phyloP scores from a whole-genome alignment of 768 basidiomycete genomes.

The Tricholoma saponaceum region DNA sequence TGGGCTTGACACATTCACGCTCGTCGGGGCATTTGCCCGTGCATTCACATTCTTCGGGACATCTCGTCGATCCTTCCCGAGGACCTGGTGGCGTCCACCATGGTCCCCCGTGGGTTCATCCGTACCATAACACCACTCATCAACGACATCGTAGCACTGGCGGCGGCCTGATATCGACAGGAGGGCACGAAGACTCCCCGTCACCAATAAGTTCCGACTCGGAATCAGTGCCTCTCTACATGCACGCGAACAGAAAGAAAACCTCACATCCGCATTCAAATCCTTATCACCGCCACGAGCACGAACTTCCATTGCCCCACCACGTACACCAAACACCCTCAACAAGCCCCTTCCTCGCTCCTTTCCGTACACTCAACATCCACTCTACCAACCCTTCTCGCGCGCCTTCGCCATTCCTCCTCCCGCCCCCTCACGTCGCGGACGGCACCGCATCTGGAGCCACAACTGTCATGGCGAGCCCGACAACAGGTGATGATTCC shows the following conservation, averaged over 20 bases:
- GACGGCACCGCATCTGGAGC: slow-evolving; percentile 9
- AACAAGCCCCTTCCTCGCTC: slow-evolving; percentile 78
- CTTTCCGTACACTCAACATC: slow-evolving; percentile 69
- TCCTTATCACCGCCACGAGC: slow-evolving; percentile 11
- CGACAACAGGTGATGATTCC: slow-evolving; percentile 20
- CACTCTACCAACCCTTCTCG: slow-evolving; percentile 67
- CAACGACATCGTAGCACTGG: slow-evolving; percentile 24
- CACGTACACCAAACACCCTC: slow-evolving; percentile 49
- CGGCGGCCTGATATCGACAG: slow-evolving; percentile 5
- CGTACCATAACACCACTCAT: slow-evolving; percentile 39
- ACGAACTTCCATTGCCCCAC: slow-evolving; percentile 21
- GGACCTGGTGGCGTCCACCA: slow-evolving; percentile 24
- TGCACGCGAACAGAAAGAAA: slow-evolving; percentile 12
- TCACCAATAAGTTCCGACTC: slow-evolving; percentile 72
- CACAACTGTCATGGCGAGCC: slow-evolving; percentile 16
- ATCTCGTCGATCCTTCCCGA: slow-evolving; percentile 32
- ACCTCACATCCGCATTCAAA: neutral
- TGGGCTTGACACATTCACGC: neutral
- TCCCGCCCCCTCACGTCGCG: slow-evolving; percentile 45
- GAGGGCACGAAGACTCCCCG: slow-evolving; percentile 54
- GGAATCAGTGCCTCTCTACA: slow-evolving; percentile 36
- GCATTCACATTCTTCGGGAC: slow-evolving; percentile 39
- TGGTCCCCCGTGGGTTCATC: slow-evolving; percentile 31
- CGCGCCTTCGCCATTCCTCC: slow-evolving; percentile 65
- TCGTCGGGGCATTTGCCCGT: neutral